These are phyloP conservation scores for Periconia sp. DNA, from an alignment of 2,329 filamentous ascomycete genomes.

Conservation along the genomic window DNA sequence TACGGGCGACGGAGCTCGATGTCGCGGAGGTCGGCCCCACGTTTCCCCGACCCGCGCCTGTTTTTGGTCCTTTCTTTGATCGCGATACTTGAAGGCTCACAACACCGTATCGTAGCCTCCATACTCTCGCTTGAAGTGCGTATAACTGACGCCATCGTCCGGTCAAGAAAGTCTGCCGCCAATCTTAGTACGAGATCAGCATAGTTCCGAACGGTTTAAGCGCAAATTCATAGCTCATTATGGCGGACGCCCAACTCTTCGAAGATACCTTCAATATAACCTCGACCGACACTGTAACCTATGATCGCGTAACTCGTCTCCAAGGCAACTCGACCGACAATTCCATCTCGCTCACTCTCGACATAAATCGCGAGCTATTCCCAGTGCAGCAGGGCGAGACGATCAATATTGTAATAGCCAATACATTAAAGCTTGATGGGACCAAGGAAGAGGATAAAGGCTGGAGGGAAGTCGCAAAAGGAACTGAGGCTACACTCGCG, in stretches of 20 bases:
- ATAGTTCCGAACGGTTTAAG: no score
- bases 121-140: no score
- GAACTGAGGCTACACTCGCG: slow-evolving; percentile 62
- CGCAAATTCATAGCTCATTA: slow-evolving; percentile 50
- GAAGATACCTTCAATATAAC: slow-evolving; percentile 90
- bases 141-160: no score
- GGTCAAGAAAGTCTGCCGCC: no score
- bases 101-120: no score
- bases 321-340: slow-evolving; percentile 78
- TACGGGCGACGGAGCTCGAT: no score
- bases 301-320: slow-evolving; percentile 92
- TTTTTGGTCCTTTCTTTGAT: no score
- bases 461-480: slow-evolving; percentile 71
- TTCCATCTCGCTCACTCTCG: slow-evolving; percentile 79
- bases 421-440: slow-evolving; percentile 85
- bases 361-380: slow-evolving; percentile 94
- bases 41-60: no score
- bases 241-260: slow-evolving; percentile 90
- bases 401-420: slow-evolving; percentile 81
- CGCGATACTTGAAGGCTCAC: no score
- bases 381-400: slow-evolving; percentile 76
- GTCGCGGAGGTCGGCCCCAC: no score
- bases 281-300: slow-evolving; percentile 81
- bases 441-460: slow-evolving; percentile 60
- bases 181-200: no score